A percentile compares a stretch with the other conserved stretches of the same genome.
phyloP scores from a whole-genome alignment of 768 basidiomycete genomes.

The Leccinellum luteum region DNA sequence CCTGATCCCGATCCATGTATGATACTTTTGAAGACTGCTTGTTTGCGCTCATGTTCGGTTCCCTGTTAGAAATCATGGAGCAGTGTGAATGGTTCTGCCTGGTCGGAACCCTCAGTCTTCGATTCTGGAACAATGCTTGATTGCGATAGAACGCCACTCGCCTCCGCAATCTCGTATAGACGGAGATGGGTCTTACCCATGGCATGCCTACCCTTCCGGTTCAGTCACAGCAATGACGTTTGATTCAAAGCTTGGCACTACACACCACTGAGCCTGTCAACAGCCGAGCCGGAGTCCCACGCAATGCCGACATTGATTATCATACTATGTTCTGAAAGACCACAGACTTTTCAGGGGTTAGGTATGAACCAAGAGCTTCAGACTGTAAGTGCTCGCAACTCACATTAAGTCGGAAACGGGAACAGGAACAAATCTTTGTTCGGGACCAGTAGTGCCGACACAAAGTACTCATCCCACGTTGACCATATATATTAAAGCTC shows the following conservation, averaged over 20 bases:
- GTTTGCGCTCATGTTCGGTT: neutral
- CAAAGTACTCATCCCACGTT: constrained; percentile 6
- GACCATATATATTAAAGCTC: constrained; percentile 4
- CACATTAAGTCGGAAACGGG: neutral
- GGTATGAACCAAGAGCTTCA: neutral
- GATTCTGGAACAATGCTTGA: constrained; percentile 10
- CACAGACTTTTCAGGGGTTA: constrained; percentile 1
- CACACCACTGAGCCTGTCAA: neutral
- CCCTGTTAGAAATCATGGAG: constrained; percentile 5
- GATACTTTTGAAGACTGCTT: neutral
- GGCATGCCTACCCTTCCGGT: constrained; percentile 1
- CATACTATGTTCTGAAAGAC: neutral
- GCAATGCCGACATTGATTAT: constrained; percentile 15
- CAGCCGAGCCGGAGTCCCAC: constrained; percentile 23
- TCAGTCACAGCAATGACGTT: constrained; percentile 13
- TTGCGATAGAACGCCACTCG: constrained; percentile 18
- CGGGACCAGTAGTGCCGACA: constrained; percentile 7
- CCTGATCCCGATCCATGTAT: constrained; percentile 5
- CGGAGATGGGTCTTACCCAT: constrained; percentile 8
- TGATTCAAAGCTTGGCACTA: neutral
- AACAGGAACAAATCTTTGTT: neutral
- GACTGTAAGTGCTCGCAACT: neutral
- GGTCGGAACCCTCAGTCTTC: constrained; percentile 3
- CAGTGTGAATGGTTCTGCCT: constrained; percentile 1
- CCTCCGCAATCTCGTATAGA: constrained; percentile 14